These are phyloP conservation scores for Colletotrichum lini DNA, from an alignment of 2,329 filamentous ascomycete species.

Conservation along the genomic window DNA sequence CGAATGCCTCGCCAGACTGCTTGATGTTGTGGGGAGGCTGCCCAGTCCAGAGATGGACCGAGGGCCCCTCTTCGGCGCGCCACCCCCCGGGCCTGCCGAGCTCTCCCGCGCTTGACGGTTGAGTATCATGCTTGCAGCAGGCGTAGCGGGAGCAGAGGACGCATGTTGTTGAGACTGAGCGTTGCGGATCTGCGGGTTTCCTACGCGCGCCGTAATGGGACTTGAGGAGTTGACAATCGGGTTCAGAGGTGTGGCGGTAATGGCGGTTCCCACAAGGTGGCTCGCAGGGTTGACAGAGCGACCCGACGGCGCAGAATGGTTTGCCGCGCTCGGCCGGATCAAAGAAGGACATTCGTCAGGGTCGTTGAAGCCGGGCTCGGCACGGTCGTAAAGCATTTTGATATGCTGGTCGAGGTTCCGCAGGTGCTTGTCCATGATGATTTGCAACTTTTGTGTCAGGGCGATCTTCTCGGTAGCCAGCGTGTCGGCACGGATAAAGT, in stretches of 20 bases:
- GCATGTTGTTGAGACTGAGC: slow-evolving; percentile 66
- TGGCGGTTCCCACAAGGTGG: slow-evolving; percentile 49
- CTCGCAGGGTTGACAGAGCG: slow-evolving; percentile 61
- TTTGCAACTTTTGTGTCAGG: slow-evolving; percentile 75
- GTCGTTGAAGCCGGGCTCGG: slow-evolving; percentile 73
- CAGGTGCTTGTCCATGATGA: slow-evolving; percentile 73
- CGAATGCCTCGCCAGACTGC: slow-evolving; percentile 72
- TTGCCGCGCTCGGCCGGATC: slow-evolving; percentile 70
- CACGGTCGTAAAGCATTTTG: slow-evolving; percentile 72
- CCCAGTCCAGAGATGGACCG: slow-evolving; percentile 64
- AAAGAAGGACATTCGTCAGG: slow-evolving; percentile 75
- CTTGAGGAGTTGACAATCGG: slow-evolving; percentile 57
- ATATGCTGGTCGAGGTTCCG: slow-evolving; percentile 74
- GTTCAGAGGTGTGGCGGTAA: slow-evolving; percentile 53
- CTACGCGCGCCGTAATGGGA: slow-evolving; percentile 58
- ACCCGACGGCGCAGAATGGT: slow-evolving; percentile 59
- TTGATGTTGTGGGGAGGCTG: slow-evolving; percentile 66
- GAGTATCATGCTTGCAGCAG: slow-evolving; percentile 72
- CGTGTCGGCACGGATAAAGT: slow-evolving; percentile 77
- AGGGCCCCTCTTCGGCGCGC: slow-evolving; percentile 66
- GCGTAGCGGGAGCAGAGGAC: slow-evolving; percentile 72
- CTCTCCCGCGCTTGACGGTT: slow-evolving; percentile 69
- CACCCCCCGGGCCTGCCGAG: slow-evolving; percentile 69
- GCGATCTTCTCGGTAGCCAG: slow-evolving; percentile 83
- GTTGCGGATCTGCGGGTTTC: slow-evolving; percentile 64